Conservation (phyloP, 371 early-diverging fungal genomes). For the Zychaea mexicana region DNA sequence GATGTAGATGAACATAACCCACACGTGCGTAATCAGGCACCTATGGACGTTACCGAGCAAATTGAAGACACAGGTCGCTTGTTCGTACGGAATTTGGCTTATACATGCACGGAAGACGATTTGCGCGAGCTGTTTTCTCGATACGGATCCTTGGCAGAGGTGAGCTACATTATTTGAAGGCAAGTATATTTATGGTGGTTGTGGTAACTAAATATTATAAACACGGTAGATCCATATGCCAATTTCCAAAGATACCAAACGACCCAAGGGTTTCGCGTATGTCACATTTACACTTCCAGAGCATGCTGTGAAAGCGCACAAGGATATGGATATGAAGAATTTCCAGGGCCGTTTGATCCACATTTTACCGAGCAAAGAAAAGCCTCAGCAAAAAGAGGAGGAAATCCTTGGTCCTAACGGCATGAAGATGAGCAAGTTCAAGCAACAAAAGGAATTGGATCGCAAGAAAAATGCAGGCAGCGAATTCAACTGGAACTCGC, state of each 20-base stretch:
- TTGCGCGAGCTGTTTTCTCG: conserved; percentile 74
- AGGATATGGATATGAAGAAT: conserved; percentile 75
- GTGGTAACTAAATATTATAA: background rate
- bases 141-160: conserved; percentile 92
- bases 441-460: conserved; percentile 81
- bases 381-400: conserved; percentile 68
- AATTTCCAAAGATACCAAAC: conserved; percentile 87
- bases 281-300: conserved; percentile 86
- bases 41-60: conserved; percentile 21
- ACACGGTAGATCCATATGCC: conserved; percentile 87
- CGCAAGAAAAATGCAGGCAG: conserved; percentile 75
- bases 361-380: conserved; percentile 86
- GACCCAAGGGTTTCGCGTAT: conserved; percentile 94
- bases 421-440: conserved; percentile 64
- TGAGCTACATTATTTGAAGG: conserved; percentile 15
- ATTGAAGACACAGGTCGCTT: conserved; percentile 95
- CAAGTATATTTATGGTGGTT: background rate
- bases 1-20: conserved; percentile 1
- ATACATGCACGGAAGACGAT: conserved; percentile 87
- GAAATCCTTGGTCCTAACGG: conserved; percentile 62
- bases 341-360: conserved; percentile 94
- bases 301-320: conserved; percentile 90
- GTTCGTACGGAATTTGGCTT: conserved; percentile 91
- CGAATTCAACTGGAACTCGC: conserved; percentile 93
- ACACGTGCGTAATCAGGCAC: background rate